Base-by-base conservation (phyloP, 257 asterid genomes). In the Thymus mandschuricus region DNA sequence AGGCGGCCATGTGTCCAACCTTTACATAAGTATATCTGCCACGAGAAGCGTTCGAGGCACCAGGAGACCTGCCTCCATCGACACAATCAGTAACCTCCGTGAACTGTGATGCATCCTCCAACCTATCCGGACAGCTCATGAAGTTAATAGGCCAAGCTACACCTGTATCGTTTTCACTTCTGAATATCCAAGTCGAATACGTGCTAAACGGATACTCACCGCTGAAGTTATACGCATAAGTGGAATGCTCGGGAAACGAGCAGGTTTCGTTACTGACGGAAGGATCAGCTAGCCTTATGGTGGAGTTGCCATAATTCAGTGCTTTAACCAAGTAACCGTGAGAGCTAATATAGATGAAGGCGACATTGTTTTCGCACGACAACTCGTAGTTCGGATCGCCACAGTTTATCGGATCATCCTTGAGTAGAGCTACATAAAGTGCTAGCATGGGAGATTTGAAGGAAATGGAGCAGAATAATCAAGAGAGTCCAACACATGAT, bases 371-470 rank as follows among this genome's bases (percentile, higher is more conserved):
- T 38, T 48, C 68, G 8, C 89, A 85, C 9, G 57, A 74, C 9
- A 80, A 75, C 66, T 80, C 77, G 3, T 69, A 82, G 27, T 10
- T 66, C 21, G 73, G 46, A 43, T 77, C 21, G 10, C 95, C 95
- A 56, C 92, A 86, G 65, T 72, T 8, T 27, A 4, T 2, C 0
- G 92, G 88, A 76, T 84, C 88, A 10, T 66, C 63, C 55, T 70
- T 81, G 21, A 21, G 21, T 21, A 69, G 85, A 55, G 56, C 6
- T 40, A 9, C 81, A 80, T 2, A 1, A 0, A 0, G 0, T 4
- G 30, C 28, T 66, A 29, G 81, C 77, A 65, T 4, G 52, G 12
- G 60, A 71, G 4, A 51, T 28, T 27, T 59, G 77, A 15, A 77
- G 31, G 33, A 43, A 34, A 66, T 15, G 46, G 13, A 64, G 40